Evolutionary conservation across 2,329 filamentous ascomycete genomes (phyloP), one percentile per base, ranked within the genome.

Genomic region (Sporothrix globosa): DNA sequence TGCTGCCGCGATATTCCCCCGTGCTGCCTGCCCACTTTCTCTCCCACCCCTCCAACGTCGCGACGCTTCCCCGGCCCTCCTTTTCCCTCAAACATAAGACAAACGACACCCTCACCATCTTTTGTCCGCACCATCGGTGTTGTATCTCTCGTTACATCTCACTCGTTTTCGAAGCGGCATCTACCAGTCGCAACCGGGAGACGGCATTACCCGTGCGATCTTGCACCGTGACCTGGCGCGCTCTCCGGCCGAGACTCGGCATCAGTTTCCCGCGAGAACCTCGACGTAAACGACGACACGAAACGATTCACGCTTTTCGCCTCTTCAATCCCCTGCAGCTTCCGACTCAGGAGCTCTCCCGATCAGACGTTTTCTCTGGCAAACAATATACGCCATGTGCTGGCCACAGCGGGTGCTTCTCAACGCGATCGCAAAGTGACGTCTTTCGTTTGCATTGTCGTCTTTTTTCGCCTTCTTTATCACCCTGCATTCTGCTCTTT

Each of bases 191-290:
- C 61, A 50, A 30, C 10, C 61, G 44, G 44, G 24, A 65, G 44
- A 7, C 61, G 61, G 61, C 61, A 65, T n/a, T 65, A 50, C 61
- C 61, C 61, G 61, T 34, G 21, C 44, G 17, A 41, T 41, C 44
- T 34, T 65, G 44, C 60, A 6, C 30, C 30, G 39, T n/a, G 21
- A 24, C 60, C 41, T 46, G 48, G 41, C 44, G 44, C 21, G 44
- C 61, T 50, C 46, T 50, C 17, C 24, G 17, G 9, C 61, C 9
- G 14, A 50, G 17, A 24, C 44, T 30, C 61, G n/a, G 14, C 44
- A 3, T 9, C 44, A 24, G 24, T 9, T 14, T 65, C 14, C 24
- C 41, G 34, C 24, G 44, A 65, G 11, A 6, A 30, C 44, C 13
- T 58, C 30, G 7, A 7, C 30, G n/a, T 21, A 7, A 46, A n/a